Evolutionary conservation across 192 early-diverging fungal genomes (phyloP), one percentile per base, ranked within the genome.

Genomic region (Backusella tuberculispora): DNA sequence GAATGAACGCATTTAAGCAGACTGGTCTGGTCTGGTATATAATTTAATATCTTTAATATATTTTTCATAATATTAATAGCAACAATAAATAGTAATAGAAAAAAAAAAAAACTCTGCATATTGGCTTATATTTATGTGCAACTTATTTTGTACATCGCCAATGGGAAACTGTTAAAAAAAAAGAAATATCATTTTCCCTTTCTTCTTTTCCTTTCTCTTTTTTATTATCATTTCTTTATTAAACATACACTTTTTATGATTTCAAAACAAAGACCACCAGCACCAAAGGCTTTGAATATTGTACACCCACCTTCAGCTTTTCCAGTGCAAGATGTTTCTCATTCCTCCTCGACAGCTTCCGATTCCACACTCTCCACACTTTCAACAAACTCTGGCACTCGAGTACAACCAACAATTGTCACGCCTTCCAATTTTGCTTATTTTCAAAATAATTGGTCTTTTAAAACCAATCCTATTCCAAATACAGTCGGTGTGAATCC

Each of bases 201-300:
- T 66, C n/a, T 47, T 34, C 29, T n/a, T 14, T 47, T 24, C 17
- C 15, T 34, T 47, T 47, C 3, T 24, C 21, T 69, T 69, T 43
- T 26, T 68, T 29, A 26, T 46, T 69, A 69, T 21, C 34, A 24
- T 69, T 19, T 69, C 13, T 45, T 69, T 34, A 15, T 44, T 24
- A 69, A 13, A 65, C 14, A 34, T 65, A 38, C 7, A 13, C 15
- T 69, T 69, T n/a, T 40, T 40, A 72, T 50, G 71, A 50, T 72
- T 40, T 48, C 17, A 19, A 72, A 40, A 63, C 34, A 72, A 72
- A 24, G 40, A 37, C 47, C 71, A 40, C 37, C 71, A 21, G 37
- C 65, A 67, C 65, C 65, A 75, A 80, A 80, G 74, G 78, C 78
- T 19, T 74, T 80, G 40, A 80, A 80, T 66, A 80, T 80, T 29